Evolutionary conservation across 768 basidiomycete genomes (phyloP), one percentile per base, ranked within the genome.

Genomic region (Rhodotorula sphaerocarpa): DNA sequence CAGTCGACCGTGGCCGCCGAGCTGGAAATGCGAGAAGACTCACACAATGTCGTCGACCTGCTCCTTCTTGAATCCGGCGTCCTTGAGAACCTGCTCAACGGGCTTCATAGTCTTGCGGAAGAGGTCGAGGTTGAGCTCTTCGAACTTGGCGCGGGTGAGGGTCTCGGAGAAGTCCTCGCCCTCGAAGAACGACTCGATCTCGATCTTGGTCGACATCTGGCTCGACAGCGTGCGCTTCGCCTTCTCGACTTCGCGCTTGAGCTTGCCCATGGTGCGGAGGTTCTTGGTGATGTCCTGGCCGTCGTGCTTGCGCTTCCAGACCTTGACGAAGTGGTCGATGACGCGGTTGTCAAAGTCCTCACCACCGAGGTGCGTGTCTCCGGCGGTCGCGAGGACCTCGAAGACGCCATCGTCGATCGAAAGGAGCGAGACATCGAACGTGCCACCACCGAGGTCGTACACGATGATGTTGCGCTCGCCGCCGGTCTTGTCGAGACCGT

Each of bases 51-150:
- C 92, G 68, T 92, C 83, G 55, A 99, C 79, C 68, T 90, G 87
- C 72, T 96, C 93, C 83, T 97, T 99, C 84, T 92, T 93, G 75
- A 97, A 86, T 71, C 86, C 86, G 68, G 93, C 87, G 73, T 97
- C 93, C 84, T 95, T 95, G 72, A 97, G 80, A 27, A 97, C 93
- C 77, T 96, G 93, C 77, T 96, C 92, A 65, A 97, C 93, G 67
- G 93, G 93, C 81, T 92, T 92, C 89, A 97, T 90, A 39, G 93
- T 99, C 83, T 93, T 93, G 74, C 93, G 83, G 87, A 99, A 99
- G 55, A 97, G 84, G 73, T 99, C 93, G 80, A 95, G 86, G 84
- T 93, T 95, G 70, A 96, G 82, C 77, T 97, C 92, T 77, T 97
- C 93, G 75, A 99, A 97, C 79, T 95, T 97, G 79, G 93, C 93